Conservation (phyloP, 306 rosid genomes). For the Oxytropis ochrocephala region DNA sequence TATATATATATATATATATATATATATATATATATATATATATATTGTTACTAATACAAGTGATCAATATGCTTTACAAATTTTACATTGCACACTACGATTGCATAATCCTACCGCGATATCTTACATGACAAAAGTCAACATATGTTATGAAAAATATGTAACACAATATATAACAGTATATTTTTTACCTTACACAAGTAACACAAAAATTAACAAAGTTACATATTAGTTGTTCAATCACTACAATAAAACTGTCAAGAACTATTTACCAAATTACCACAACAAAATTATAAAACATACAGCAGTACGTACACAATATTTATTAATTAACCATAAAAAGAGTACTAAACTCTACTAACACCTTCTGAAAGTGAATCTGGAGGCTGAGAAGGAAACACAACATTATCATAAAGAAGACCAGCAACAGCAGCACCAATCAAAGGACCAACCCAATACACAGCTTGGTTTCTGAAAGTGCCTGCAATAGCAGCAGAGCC, state of each 20-base stretch:
- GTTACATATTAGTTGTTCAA: neutral
- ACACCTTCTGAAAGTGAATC: slow-evolving; percentile 26
- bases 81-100: too few species aligned
- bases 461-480: slow-evolving; percentile 81
- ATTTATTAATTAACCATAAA: neutral
- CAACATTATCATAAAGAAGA: slow-evolving; percentile 60
- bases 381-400: slow-evolving; percentile 32
- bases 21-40: too few species aligned
- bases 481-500: slow-evolving; percentile 65
- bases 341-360: slow-evolving; percentile 28
- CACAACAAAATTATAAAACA: neutral
- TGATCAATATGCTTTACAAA: too few species aligned
- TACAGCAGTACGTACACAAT: neutral
- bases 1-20: too few species aligned
- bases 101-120: too few species aligned
- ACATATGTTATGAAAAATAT: too few species aligned
- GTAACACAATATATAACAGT: too few species aligned
- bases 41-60: too few species aligned
- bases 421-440: slow-evolving; percentile 74
- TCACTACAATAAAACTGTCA: neutral
- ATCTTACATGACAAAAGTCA: too few species aligned
- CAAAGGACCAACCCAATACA: slow-evolving; percentile 89
- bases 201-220: neutral
- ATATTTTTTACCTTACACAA: neutral
- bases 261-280: neutral